Conservation (phyloP, 148 eudicot species). For the Dianthus caryophyllus region DNA sequence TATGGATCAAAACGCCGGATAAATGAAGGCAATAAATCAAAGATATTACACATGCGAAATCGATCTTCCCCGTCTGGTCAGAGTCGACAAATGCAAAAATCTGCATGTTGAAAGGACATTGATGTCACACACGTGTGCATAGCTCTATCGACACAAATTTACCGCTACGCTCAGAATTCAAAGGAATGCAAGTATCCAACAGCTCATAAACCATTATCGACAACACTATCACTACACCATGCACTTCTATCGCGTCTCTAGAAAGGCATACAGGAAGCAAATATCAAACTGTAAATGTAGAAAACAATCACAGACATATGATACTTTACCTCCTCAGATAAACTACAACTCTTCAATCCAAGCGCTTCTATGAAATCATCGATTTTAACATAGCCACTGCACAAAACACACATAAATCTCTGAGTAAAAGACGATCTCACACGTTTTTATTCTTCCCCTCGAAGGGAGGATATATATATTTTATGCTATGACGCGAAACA, state of each 20-base stretch:
- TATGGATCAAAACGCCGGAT: neutral
- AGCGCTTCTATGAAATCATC: conserved; percentile 46
- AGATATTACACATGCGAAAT: conserved; percentile 50
- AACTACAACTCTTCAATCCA: conserved; percentile 52
- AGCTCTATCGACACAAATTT: neutral
- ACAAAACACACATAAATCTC: conserved; percentile 1
- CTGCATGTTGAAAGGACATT: conserved; percentile 33
- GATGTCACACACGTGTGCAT: neutral
- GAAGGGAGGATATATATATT: neutral
- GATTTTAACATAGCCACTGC: conserved; percentile 55
- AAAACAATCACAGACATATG: too few species aligned
- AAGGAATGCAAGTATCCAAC: neutral
- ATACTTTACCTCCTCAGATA: conserved; percentile 61
- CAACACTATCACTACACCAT: too few species aligned
- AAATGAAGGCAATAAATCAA: neutral
- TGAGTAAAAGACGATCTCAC: neutral
- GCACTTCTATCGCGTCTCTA: too few species aligned
- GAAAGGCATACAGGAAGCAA: too few species aligned
- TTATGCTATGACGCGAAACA: neutral
- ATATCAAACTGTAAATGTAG: too few species aligned
- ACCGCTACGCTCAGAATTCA: neutral
- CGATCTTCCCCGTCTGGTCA: conserved; percentile 45
- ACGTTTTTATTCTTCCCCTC: neutral
- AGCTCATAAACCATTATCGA: too few species aligned
- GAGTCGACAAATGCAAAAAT: conserved; percentile 45